Evolutionary conservation across 2,329 filamentous ascomycete genomes (phyloP).

Genomic region (Myriosclerotinia curreyana): DNA sequence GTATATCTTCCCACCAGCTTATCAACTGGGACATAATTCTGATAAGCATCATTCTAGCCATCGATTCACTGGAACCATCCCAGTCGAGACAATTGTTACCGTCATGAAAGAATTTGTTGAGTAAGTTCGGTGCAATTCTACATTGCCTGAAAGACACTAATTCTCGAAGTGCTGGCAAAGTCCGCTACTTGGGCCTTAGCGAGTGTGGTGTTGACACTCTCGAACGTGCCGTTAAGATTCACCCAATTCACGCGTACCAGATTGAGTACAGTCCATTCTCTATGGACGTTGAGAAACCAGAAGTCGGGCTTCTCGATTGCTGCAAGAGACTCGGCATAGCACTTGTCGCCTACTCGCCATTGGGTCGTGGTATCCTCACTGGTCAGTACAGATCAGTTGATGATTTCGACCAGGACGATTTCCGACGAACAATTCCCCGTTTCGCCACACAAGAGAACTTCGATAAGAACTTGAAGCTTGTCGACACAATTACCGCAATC

Average conservation of each 20-base stretch:
- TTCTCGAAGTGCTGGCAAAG: slow-evolving; percentile 50
- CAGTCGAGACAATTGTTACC: slow-evolving; percentile 44
- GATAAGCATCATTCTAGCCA: slow-evolving; percentile 31
- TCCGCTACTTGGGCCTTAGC: slow-evolving; percentile 55
- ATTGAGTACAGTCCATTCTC: slow-evolving; percentile 53
- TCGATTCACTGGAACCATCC: slow-evolving; percentile 40
- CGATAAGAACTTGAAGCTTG: slow-evolving; percentile 52
- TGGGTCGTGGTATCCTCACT: slow-evolving; percentile 50
- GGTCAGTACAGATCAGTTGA: slow-evolving; percentile 36
- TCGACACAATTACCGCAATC: slow-evolving; percentile 49
- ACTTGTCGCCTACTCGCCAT: slow-evolving; percentile 41
- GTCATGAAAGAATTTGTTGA: slow-evolving; percentile 29
- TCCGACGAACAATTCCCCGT: slow-evolving; percentile 45
- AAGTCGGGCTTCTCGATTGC: slow-evolving; percentile 48
- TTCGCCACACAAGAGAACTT: slow-evolving; percentile 52
- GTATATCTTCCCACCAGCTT: not conserved
- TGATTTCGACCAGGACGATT: slow-evolving; percentile 24
- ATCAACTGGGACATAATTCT: not conserved
- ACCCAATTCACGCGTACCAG: slow-evolving; percentile 50
- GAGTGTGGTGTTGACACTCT: slow-evolving; percentile 50
- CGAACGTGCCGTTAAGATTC: slow-evolving; percentile 49
- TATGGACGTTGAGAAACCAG: slow-evolving; percentile 54
- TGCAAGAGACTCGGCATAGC: slow-evolving; percentile 51
- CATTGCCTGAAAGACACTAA: slow-evolving; percentile 32
- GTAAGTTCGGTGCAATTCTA: not conserved